phyloP scores from a whole-genome alignment of 2,329 filamentous ascomycete species.

The Stemphylium beticola region DNA sequence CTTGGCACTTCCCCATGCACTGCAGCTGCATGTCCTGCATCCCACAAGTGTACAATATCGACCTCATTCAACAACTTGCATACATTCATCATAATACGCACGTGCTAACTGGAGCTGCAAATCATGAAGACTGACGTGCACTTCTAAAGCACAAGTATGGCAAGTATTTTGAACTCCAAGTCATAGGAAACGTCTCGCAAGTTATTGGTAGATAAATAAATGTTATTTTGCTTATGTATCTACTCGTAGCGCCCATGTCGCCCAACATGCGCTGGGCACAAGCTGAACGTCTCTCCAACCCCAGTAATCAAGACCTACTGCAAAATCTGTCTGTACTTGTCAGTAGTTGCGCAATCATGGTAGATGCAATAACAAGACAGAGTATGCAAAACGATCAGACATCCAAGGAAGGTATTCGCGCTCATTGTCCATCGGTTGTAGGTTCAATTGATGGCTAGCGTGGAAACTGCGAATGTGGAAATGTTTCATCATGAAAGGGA shows the following conservation, averaged over 20 bases:
- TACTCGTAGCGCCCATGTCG: neutral
- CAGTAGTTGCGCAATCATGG: constrained; percentile 19
- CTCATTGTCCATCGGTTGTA: constrained; percentile 70
- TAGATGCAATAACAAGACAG: constrained; percentile 10
- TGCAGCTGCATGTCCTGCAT: neutral
- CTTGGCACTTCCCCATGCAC: constrained; percentile 7
- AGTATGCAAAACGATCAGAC: constrained; percentile 60
- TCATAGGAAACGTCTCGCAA: too few species aligned
- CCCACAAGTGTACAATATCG: too few species aligned
- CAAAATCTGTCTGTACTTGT: constrained; percentile 19
- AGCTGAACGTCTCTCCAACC: too few species aligned
- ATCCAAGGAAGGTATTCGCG: constrained; percentile 74
- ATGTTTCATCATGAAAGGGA: constrained; percentile 70
- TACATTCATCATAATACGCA: too few species aligned
- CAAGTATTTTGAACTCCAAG: too few species aligned
- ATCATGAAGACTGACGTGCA: too few species aligned
- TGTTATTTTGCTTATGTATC: neutral
- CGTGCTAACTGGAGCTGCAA: too few species aligned
- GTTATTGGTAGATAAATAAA: neutral
- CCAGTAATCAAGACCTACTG: neutral
- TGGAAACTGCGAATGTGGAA: constrained; percentile 89
- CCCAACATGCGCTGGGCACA: neutral
- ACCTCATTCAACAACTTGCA: too few species aligned
- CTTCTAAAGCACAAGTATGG: too few species aligned
- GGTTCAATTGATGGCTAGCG: constrained; percentile 74